phyloP scores from a whole-genome alignment of 2,329 filamentous ascomycete species.

The Talaromyces sp. region DNA sequence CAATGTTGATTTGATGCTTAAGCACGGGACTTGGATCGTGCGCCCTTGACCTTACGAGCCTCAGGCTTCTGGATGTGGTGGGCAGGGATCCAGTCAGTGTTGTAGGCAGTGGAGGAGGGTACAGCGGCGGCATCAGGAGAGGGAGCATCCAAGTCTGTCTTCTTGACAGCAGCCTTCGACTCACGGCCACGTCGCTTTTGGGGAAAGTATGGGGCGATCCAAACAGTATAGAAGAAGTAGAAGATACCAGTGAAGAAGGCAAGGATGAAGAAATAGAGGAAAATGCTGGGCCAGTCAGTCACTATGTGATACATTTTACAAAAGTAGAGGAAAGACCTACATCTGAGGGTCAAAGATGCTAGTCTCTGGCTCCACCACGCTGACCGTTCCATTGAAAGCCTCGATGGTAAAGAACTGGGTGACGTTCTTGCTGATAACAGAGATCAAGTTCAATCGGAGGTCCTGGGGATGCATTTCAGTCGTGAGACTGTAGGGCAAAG shows the following conservation, averaged over 20 bases:
- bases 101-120: constrained; percentile 68
- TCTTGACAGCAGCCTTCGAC: constrained; percentile 58
- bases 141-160: constrained; percentile 46
- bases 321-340: constrained; percentile 51
- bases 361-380: constrained; percentile 82
- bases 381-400: constrained; percentile 76
- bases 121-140: constrained; percentile 54
- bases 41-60: constrained; percentile 56
- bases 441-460: constrained; percentile 68
- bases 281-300: constrained; percentile 60
- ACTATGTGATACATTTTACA: background rate
- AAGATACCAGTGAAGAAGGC: constrained; percentile 70
- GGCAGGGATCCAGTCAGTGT: constrained; percentile 89
- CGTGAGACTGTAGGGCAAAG: constrained; percentile 74
- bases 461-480: constrained; percentile 93
- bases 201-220: constrained; percentile 93
- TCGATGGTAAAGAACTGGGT: constrained; percentile 69
- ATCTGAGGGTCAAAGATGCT: constrained; percentile 94
- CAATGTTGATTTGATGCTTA: constrained; percentile 16
- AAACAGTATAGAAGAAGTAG: constrained; percentile 98
- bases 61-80: constrained; percentile 83
- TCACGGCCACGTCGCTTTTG: constrained; percentile 67
- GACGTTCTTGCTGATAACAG: constrained; percentile 64
- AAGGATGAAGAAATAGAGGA: constrained; percentile 89
- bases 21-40: constrained; percentile 34